Base-by-base conservation (phyloP, 768 basidiomycete genomes). In the Suillus ampliporus region DNA sequence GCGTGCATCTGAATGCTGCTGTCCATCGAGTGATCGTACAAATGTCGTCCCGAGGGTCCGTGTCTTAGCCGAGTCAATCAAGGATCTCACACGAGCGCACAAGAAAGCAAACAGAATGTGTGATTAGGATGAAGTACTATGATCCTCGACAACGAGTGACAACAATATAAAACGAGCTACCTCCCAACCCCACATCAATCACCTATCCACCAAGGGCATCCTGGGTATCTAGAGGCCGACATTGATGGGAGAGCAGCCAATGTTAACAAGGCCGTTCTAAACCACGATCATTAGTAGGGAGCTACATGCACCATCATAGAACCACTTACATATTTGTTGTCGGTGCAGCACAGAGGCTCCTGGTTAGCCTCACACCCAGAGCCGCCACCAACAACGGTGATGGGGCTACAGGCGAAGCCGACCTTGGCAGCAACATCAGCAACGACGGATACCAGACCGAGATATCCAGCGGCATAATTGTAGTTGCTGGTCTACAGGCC, bases 271-370 rank as follows among this genome's bases (percentile, higher is more conserved):
- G 34, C 80, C 79, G 46, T 71, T 71, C 78, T 78, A 5, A 47
- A 43, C 8, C 4, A n/a, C 31, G 21, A 21, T 35, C 17, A 34
- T 6, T 28, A 34, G n/a, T 21, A n/a, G 11, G 3, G n/a, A 4
- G 5, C 46, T n/a, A n/a, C 19, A 1, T 23, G 21, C 26, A 3
- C 28, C n/a, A 17, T 21, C 9, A n/a, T 31, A 3, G 4, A 31
- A 31, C 4, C 31, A 46, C 84, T 83, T 38, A 78, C 78, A 71
- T 77, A 83, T 47, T 67, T 66, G 64, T 84, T 82, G 62, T 78
- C 75, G 31, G 74, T 64, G 68, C 84, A 86, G 70, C 84, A 86
- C 44, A 84, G 81, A 14, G 81, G 72, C 66, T 84, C 31, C 31
- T 40, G 54, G 21, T 31, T 31, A 31, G 31, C 31, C 31, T 31